Percentiles rank a stretch among this genome's conserved stretches.
Evolutionary conservation across 2,329 filamentous ascomycete genomes (phyloP).

Genomic region (Diaporthe humulicola): DNA sequence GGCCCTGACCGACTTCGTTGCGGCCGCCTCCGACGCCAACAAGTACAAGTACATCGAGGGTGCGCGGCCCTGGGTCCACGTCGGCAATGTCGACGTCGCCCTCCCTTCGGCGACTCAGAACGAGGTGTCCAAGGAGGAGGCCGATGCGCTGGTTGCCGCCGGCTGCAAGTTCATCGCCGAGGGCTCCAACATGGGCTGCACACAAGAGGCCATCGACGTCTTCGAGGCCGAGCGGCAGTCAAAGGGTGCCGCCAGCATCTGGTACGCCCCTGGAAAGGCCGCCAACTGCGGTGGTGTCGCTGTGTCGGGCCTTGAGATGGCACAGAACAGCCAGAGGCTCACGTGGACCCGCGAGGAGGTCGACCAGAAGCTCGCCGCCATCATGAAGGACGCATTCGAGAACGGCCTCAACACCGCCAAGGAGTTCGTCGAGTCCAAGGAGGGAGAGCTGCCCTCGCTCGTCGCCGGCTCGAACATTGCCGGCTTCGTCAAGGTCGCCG

Average conservation of each 20-base stretch:
- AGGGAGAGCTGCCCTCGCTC: conserved; percentile 89
- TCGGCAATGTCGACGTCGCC: conserved; percentile 89
- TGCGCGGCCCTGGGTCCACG: conserved; percentile 91
- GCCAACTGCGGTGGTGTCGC: conserved; percentile 98
- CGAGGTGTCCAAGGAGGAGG: conserved; percentile 94
- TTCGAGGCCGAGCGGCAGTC: conserved; percentile 85
- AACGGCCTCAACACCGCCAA: conserved; percentile 90
- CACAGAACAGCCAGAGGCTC: conserved; percentile 90
- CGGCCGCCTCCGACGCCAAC: conserved; percentile 64
- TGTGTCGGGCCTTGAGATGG: conserved; percentile 98
- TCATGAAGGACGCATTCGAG: conserved; percentile 95
- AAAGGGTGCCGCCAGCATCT: conserved; percentile 79
- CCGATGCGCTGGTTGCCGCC: conserved; percentile 80
- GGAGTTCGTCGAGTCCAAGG: conserved; percentile 83
- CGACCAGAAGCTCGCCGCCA: conserved; percentile 88
- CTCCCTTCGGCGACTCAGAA: conserved; percentile 97
- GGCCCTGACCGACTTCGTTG: conserved; percentile 70
- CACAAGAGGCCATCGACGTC: conserved; percentile 91
- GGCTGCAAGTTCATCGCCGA: conserved; percentile 92
- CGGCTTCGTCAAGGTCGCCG: conserved; percentile 95
- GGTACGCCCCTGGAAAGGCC: conserved; percentile 98
- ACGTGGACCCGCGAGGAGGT: conserved; percentile 92
- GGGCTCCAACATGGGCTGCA: conserved; percentile 99
- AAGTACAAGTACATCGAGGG: conserved; percentile 88
- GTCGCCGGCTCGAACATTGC: conserved; percentile 98